Conservation (phyloP, 2,329 filamentous ascomycete species). For the Annulohypoxylon truncatum region DNA sequence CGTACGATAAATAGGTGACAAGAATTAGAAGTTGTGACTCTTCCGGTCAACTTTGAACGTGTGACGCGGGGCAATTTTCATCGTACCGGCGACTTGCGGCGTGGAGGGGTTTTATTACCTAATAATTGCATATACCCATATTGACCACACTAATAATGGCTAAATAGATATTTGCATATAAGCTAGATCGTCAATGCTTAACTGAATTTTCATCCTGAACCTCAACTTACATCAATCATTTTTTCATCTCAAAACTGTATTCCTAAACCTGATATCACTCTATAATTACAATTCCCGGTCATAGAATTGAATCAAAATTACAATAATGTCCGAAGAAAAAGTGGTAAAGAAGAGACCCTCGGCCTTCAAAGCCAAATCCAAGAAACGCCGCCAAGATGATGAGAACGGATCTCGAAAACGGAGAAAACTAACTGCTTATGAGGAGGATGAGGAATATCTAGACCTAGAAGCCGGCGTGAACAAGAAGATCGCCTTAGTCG, state of each 20-base stretch:
- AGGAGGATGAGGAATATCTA: slow-evolving; percentile 66
- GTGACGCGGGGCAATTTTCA: slow-evolving; percentile 45
- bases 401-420: slow-evolving; percentile 60
- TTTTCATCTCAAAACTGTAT: not conserved
- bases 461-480: slow-evolving; percentile 82
- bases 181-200: slow-evolving; percentile 16
- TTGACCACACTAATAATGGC: not conserved
- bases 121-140: not conserved
- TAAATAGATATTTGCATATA: slow-evolving; percentile 33
- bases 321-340: slow-evolving; percentile 39
- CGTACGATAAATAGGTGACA: slow-evolving; percentile 23
- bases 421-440: slow-evolving; percentile 67
- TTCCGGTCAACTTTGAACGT: slow-evolving; percentile 31
- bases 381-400: slow-evolving; percentile 68
- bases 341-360: slow-evolving; percentile 35
- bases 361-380: slow-evolving; percentile 52
- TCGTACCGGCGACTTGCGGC: slow-evolving; percentile 15
- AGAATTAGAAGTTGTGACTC: slow-evolving; percentile 32
- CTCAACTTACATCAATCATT: slow-evolving; percentile 1
- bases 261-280: not conserved
- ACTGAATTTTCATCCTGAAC: slow-evolving; percentile 31
- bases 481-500: slow-evolving; percentile 82
- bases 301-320: not conserved
- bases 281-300: not conserved
- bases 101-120: slow-evolving; percentile 25